Percentiles rank a stretch among this genome's conserved stretches.
phyloP scores from a whole-genome alignment of 2,329 filamentous ascomycete species.

The Zasmidium cellare region DNA sequence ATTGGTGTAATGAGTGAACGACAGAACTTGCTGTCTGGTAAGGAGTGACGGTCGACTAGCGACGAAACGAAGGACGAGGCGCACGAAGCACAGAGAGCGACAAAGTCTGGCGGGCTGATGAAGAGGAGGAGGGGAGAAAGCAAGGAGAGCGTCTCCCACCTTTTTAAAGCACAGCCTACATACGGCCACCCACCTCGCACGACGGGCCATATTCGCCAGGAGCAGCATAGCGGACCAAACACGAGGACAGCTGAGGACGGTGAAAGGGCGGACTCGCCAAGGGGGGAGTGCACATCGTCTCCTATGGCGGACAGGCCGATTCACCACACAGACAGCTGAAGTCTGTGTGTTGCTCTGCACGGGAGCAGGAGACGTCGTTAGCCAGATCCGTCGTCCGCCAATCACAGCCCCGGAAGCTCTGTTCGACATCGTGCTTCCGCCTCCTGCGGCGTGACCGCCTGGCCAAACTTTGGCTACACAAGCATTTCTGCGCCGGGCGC shows the following conservation, averaged over 20 bases:
- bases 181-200: background rate
- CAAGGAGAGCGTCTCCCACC: background rate
- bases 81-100: conserved; percentile 6
- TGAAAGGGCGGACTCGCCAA: background rate
- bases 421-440: conserved; percentile 1
- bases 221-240: background rate
- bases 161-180: background rate
- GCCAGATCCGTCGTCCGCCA: background rate
- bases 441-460: background rate
- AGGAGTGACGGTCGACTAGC: conserved; percentile 24
- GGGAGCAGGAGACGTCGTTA: background rate
- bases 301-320: background rate
- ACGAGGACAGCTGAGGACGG: background rate
- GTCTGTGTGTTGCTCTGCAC: background rate
- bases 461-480: background rate
- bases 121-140: background rate
- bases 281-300: background rate
- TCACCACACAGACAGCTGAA: background rate
- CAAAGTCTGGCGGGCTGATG: background rate
- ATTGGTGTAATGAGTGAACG: conserved; percentile 3
- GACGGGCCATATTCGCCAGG: background rate
- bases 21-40: conserved; percentile 17
- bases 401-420: background rate
- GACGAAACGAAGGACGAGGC: conserved; percentile 18
- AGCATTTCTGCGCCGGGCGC: conserved; percentile 1